Percentiles rank a stretch among this genome's conserved stretches.
Conservation (phyloP, 2,329 filamentous ascomycete species). For the Waltergamsia citrina region DNA sequence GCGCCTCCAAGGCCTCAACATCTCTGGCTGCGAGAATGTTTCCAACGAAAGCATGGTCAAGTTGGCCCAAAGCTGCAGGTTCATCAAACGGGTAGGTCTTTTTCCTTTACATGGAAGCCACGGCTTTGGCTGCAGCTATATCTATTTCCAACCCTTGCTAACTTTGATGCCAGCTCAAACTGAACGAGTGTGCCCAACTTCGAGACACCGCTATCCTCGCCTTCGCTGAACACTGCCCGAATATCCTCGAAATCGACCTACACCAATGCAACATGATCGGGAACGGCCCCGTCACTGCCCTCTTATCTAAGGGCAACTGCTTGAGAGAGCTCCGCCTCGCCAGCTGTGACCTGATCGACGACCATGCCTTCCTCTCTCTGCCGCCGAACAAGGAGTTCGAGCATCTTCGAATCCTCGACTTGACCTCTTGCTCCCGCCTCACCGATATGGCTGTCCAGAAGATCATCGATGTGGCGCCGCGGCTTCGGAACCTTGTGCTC, state of each 20-base stretch:
- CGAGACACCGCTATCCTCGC: conserved; percentile 74
- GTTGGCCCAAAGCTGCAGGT: conserved; percentile 73
- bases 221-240: conserved; percentile 80
- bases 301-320: conserved; percentile 69
- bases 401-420: conserved; percentile 82
- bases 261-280: conserved; percentile 76
- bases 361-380: conserved; percentile 77
- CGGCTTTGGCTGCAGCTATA: neutral
- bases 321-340: conserved; percentile 86
- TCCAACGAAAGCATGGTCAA: conserved; percentile 78
- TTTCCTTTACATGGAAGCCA: neutral
- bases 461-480: conserved; percentile 78
- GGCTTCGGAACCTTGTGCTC: conserved; percentile 84
- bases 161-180: conserved; percentile 57
- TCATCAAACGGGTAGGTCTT: conserved; percentile 69
- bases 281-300: conserved; percentile 71
- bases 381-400: conserved; percentile 65
- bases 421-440: conserved; percentile 78
- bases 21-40: conserved; percentile 76
- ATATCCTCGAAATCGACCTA: conserved; percentile 93
- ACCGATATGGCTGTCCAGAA: conserved; percentile 81
- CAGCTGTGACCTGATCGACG: conserved; percentile 75
- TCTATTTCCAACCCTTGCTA: neutral
- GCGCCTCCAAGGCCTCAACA: conserved; percentile 83
- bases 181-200: conserved; percentile 84